phyloP scores from a whole-genome alignment of 2,329 filamentous ascomycete genomes.

The Sphaceloma murrayae region DNA sequence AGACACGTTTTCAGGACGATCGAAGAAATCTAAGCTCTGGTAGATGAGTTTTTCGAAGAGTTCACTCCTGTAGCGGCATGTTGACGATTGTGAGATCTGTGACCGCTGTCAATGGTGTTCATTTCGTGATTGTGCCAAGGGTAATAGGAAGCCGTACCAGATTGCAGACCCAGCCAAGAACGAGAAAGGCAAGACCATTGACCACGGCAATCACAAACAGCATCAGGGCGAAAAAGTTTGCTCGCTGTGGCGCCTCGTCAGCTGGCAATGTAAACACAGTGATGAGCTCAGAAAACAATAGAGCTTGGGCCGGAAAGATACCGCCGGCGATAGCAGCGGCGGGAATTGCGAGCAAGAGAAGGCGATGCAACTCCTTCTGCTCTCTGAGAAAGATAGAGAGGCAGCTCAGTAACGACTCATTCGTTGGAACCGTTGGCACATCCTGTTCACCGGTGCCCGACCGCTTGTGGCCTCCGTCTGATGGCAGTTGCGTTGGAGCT shows the following conservation, averaged over 20 bases:
- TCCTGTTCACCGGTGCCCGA: too few relatives aligned
- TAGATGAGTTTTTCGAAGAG: background rate
- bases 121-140: too few relatives aligned
- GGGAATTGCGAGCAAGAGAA: background rate
- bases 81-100: background rate
- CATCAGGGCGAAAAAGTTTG: conserved; percentile 57
- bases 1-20: background rate
- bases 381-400: background rate
- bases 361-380: background rate
- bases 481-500: too few relatives aligned
- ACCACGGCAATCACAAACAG: conserved; percentile 50
- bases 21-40: background rate
- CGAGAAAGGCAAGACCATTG: conserved; percentile 46
- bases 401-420: background rate
- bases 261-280: conserved; percentile 29
- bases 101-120: too few relatives aligned
- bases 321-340: background rate
- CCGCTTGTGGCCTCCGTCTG: too few relatives aligned
- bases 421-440: background rate
- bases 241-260: conserved; percentile 20
- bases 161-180: conserved; percentile 32
- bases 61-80: background rate
- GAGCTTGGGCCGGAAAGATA: conserved; percentile 32
- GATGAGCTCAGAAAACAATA: conserved; percentile 31
- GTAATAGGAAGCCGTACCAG: conserved; percentile 20